Evolutionary conservation across 768 basidiomycete genomes (phyloP), one percentile per base, ranked within the genome.

Genomic region (Termitomyces sp.): DNA sequence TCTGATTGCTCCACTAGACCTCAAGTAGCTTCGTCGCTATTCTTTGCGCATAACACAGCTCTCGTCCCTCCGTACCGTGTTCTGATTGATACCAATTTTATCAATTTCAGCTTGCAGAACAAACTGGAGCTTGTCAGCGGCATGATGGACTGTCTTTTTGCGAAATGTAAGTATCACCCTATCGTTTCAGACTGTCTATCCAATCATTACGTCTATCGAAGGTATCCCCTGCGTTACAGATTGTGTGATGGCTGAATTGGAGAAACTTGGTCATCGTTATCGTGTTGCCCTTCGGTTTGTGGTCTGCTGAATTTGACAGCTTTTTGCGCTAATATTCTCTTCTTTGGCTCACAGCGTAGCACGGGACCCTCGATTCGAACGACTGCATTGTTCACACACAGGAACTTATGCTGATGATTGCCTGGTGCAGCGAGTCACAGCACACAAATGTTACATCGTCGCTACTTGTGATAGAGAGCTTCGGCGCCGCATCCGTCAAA

Each of bases 351-450:
- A n/a, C 67, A 98, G 96, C 33, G 90, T 98, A 54, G 97, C 97
- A 29, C 91, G 96, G 53, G 97, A 99, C 72, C 93, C 95, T 31
- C 85, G 97, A 50, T 98, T 99, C 66, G 97, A 99, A 68, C 88
- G 96, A 45, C 80, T 99, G 47, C 82, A 81, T 46, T 99, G 97
- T 72, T 86, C 90, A 37, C 97, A 99, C 71, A 78, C 84, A 4
- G 97, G 97, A 22, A 97, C 94, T n/a, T 99, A 99, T 68, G 97
- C 97, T 20, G 97, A 99, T 70, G 97, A 99, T 77, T 99, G 97
- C 70, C 82, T 99, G 22, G 91, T 99, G 18, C 92, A 98, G 69
- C 88, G 97, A 33, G 94, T 98, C 10, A 92, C 91, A 3, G 84
- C 94, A 8, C 93, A 95, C 75, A 91, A 92, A 69, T 98, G 95